Evolutionary conservation across 352 stramenopile genomes (phyloP), one percentile per base, ranked within the genome.

Genomic region (Pilasporangium apinafurcum): DNA sequence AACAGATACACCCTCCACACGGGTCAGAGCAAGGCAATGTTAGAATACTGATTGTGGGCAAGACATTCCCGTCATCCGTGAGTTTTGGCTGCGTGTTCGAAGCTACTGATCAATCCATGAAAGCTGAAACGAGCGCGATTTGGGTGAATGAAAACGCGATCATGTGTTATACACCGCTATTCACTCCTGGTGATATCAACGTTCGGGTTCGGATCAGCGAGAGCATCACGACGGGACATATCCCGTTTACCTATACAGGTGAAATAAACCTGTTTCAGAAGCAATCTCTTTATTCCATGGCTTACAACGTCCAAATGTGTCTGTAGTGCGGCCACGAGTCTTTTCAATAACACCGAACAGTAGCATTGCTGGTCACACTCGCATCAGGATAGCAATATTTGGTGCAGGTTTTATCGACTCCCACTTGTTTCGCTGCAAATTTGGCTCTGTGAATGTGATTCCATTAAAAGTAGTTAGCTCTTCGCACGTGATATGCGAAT

Each of bases 41-140:
- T 0, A 21, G 45, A 18, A 28, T 52, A 14, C 17, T 52, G 17
- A 14, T 52, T 18, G 10, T 12, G 7, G 35, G 45, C 13, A 14
- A 34, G 14, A 52, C n/a, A 52, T 52, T 21, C 35, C 45, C 13
- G 29, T 32, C 12, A 27, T 36, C 6, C 28, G 27, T n/a, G 45
- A n/a, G n/a, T n/a, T n/a, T 39, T 29, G 17, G 31, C 10, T 52
- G 45, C n/a, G 20, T 52, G 5, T 52, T 52, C 18, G 36, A 52
- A 18, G 22, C 36, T 2, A n/a, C 17, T 13, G 16, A 32, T 18
- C n/a, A 2, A 16, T 37, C 32, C 4, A 31, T 10, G 7, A 31
- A 12, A 5, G 13, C 40, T 9, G 27, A 12, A 4, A 31, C 29
- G 20, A 18, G 36, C 24, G 45, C 45, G 14, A 12, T 45, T 5